phyloP scores from a whole-genome alignment of 139 green algal species.

The Coelastrella sp. region DNA sequence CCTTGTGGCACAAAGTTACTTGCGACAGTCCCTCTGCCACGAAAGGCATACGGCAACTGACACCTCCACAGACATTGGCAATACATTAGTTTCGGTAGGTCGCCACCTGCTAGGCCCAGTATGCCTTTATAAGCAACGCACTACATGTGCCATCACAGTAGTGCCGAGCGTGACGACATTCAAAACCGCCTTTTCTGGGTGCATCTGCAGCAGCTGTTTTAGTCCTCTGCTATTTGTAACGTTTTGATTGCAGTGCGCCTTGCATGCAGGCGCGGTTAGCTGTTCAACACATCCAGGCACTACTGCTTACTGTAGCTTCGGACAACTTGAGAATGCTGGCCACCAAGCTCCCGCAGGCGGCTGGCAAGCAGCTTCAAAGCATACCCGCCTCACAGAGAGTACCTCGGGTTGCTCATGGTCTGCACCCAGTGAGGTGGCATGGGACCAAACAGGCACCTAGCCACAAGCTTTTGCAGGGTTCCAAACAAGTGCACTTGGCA shows the following conservation, averaged over 20 bases:
- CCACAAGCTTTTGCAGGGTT: background rate
- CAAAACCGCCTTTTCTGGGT: background rate
- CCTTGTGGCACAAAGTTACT: background rate
- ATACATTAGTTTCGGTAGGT: too few species aligned
- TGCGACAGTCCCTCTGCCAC: background rate
- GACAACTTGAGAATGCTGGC: background rate
- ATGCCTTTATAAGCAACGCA: background rate
- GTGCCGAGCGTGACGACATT: background rate
- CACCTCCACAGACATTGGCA: too few species aligned
- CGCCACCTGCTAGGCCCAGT: too few species aligned
- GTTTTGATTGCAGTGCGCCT: too few species aligned
- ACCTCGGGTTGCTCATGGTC: background rate
- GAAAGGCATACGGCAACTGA: too few species aligned
- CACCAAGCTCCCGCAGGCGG: background rate
- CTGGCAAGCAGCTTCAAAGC: background rate
- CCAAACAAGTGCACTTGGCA: background rate
- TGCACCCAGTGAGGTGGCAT: background rate
- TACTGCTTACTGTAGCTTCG: background rate
- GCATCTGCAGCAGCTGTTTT: background rate
- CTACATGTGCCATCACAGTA: background rate
- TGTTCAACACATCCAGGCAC: background rate
- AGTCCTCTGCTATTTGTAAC: too few species aligned
- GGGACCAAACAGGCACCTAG: background rate
- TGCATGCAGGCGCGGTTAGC: too few species aligned
- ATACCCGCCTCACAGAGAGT: background rate